Evolutionary conservation across 176 grass and related monocot genomes (phyloP).

Genomic region (Alopecurus myosuroides): DNA sequence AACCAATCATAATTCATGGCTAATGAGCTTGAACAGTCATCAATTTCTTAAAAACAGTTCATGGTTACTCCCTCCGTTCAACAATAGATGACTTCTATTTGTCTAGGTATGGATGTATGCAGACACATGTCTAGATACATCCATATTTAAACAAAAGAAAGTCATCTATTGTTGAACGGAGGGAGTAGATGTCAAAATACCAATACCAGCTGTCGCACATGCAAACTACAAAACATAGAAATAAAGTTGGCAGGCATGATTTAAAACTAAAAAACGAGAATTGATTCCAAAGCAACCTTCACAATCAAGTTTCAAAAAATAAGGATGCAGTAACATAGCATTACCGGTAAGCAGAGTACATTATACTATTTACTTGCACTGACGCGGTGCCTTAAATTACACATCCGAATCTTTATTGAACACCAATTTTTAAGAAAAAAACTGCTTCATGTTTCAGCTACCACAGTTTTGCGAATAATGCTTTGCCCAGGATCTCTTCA

Average conservation of each 20-base stretch:
- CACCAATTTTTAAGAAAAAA: conserved; percentile 9
- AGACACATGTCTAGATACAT: no score
- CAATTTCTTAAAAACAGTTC: neutral
- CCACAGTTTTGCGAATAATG: conserved; percentile 7
- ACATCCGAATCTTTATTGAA: conserved; percentile 6
- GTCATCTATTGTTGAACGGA: no score
- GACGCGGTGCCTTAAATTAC: neutral
- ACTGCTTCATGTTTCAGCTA: conserved; percentile 26
- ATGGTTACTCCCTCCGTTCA: no score
- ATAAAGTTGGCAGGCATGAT: neutral
- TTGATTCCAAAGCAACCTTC: neutral
- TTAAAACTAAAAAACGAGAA: neutral
- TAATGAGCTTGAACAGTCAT: neutral
- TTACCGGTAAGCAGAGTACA: neutral
- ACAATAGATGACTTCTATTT: no score
- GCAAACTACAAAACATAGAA: neutral
- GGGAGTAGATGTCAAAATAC: neutral
- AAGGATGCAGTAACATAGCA: neutral
- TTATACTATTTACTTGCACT: neutral
- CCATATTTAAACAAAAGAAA: no score
- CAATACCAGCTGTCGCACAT: neutral
- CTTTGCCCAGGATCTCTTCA: conserved; percentile 14
- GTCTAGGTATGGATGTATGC: no score
- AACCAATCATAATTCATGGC: neutral
- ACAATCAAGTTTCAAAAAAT: neutral